Conservation (phyloP, 768 basidiomycete species). For the Rhodosporidiobolus sp. region DNA sequence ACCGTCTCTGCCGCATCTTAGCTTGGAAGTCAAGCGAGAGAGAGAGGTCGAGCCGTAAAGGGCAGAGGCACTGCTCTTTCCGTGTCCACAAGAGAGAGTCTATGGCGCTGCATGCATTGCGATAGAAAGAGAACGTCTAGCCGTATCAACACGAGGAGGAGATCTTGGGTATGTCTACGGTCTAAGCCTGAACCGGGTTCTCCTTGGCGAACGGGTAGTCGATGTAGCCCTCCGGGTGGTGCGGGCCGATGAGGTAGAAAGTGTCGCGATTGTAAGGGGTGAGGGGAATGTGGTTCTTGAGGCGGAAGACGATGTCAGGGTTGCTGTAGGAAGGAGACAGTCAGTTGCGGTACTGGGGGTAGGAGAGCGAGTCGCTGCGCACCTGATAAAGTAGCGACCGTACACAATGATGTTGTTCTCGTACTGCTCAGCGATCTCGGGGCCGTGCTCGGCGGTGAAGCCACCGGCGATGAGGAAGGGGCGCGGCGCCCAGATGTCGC, state of each 20-base stretch:
- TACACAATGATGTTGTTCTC: constrained; percentile 31
- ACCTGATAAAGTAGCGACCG: constrained; percentile 40
- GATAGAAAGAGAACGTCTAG: too few relatives aligned
- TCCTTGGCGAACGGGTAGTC: constrained; percentile 25
- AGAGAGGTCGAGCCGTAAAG: background rate
- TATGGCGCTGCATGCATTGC: too few relatives aligned
- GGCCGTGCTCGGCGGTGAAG: constrained; percentile 17
- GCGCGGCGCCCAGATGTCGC: constrained; percentile 34
- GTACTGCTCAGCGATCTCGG: constrained; percentile 9
- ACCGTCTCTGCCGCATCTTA: background rate
- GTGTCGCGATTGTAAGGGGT: constrained; percentile 33
- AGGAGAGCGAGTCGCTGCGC: background rate
- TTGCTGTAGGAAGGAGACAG: background rate
- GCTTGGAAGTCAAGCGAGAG: background rate
- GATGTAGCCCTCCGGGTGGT: constrained; percentile 26
- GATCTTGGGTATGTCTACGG: too few relatives aligned
- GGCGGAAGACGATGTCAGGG: constrained; percentile 31
- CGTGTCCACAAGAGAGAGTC: too few relatives aligned
- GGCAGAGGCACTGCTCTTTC: too few relatives aligned
- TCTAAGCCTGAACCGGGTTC: background rate
- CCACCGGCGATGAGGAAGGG: constrained; percentile 39
- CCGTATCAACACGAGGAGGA: too few relatives aligned
- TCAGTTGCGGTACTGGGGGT: too few relatives aligned
- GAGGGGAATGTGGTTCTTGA: constrained; percentile 21
- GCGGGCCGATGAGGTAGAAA: constrained; percentile 33